Evolutionary conservation across 768 basidiomycete species (phyloP).

Genomic region (Kwoniella heveanensis): DNA sequence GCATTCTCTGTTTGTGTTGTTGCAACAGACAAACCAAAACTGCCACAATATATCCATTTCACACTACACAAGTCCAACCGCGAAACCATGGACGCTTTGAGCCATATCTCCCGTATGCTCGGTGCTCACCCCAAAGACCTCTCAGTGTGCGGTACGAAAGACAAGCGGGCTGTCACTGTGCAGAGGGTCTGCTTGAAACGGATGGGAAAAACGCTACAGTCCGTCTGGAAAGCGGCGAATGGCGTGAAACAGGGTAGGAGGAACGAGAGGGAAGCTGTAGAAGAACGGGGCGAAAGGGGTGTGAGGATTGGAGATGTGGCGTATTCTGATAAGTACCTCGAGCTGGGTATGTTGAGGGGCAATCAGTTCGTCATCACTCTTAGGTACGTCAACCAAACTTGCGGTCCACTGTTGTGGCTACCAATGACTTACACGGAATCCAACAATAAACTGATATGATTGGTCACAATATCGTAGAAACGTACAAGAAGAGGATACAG

Average conservation of each 20-base stretch:
- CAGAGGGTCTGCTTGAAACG: slow-evolving; percentile 69
- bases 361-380: slow-evolving; percentile 94
- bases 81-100: slow-evolving; percentile 91
- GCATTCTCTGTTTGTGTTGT: no score
- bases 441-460: neutral
- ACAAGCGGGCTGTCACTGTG: slow-evolving; percentile 94
- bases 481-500: slow-evolving; percentile 73
- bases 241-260: slow-evolving; percentile 63
- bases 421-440: no score
- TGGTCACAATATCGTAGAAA: slow-evolving; percentile 66
- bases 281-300: slow-evolving; percentile 82
- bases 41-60: slow-evolving; percentile 83
- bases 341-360: slow-evolving; percentile 94
- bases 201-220: slow-evolving; percentile 64
- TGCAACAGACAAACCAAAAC: slow-evolving; percentile 26
- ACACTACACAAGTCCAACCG: slow-evolving; percentile 96
- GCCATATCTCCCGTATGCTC: slow-evolving; percentile 74
- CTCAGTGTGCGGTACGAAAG: slow-evolving; percentile 92
- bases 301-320: slow-evolving; percentile 83
- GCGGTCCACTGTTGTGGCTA: no score
- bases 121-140: slow-evolving; percentile 78
- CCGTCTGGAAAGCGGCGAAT: slow-evolving; percentile 82
- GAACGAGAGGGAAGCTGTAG: slow-evolving; percentile 64
- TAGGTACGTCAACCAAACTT: slow-evolving; percentile 61
- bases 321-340: slow-evolving; percentile 78